Evolutionary conservation across 495 filamentous ascomycete genomes (phyloP).

Genomic region (Poronia punctata): DNA sequence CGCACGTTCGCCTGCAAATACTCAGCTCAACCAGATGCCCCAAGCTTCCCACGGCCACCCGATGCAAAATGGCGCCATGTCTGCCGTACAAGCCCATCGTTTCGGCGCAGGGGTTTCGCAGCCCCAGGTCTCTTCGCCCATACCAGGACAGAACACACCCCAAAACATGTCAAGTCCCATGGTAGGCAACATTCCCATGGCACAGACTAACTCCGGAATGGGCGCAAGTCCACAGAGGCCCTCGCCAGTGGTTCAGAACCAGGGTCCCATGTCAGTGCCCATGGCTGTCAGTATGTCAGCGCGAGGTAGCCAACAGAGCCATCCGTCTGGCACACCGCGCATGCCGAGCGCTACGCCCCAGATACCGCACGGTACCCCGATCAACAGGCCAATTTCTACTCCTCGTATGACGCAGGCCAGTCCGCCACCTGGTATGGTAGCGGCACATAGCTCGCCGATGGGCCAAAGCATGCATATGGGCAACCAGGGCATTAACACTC

Average conservation of each 20-base stretch:
- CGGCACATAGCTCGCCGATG: slow-evolving; percentile 52
- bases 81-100: slow-evolving; percentile 43
- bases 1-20: slow-evolving; percentile 30
- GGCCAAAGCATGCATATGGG: slow-evolving; percentile 47
- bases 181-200: slow-evolving; percentile 68
- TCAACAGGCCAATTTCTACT: slow-evolving; percentile 60
- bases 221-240: slow-evolving; percentile 72
- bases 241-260: slow-evolving; percentile 67
- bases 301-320: slow-evolving; percentile 73
- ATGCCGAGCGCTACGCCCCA: slow-evolving; percentile 74
- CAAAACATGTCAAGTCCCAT: slow-evolving; percentile 72
- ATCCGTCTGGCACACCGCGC: slow-evolving; percentile 70
- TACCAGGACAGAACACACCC: slow-evolving; percentile 72
- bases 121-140: slow-evolving; percentile 67
- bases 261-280: slow-evolving; percentile 53
- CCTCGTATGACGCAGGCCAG: slow-evolving; percentile 68
- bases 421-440: slow-evolving; percentile 54
- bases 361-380: slow-evolving; percentile 63
- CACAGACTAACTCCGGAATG: slow-evolving; percentile 68
- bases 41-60: slow-evolving; percentile 35
- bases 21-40: slow-evolving; percentile 18
- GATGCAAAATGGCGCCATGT: slow-evolving; percentile 32
- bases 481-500: slow-evolving; percentile 42
- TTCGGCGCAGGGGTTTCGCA: slow-evolving; percentile 57
- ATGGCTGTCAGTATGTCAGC: slow-evolving; percentile 67